Conservation (phyloP, 495 filamentous ascomycete species). For the Aspergillus nidulans region DNA sequence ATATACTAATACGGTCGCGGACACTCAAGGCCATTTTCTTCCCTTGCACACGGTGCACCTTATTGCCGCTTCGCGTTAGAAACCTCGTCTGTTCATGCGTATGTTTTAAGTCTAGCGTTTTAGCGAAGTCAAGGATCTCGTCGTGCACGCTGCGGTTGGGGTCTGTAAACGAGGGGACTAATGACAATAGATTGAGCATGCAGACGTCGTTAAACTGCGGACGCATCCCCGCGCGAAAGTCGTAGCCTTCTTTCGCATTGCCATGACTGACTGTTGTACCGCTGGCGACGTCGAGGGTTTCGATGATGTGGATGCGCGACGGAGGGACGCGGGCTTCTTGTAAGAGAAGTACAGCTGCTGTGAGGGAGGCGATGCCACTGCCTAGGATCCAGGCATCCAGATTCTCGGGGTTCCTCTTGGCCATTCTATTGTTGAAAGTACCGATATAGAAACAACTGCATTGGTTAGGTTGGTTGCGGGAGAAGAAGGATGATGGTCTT, state of each 20-base stretch:
- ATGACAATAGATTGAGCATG: slow-evolving; percentile 31
- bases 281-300: slow-evolving; percentile 25
- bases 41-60: slow-evolving; percentile 4
- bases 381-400: slow-evolving; percentile 33
- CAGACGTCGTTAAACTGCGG: slow-evolving; percentile 34
- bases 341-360: slow-evolving; percentile 39
- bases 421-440: neutral
- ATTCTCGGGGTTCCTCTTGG: slow-evolving; percentile 2
- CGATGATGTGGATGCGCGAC: slow-evolving; percentile 39
- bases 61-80: slow-evolving; percentile 7
- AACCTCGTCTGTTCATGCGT: slow-evolving; percentile 18
- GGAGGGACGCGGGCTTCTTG: slow-evolving; percentile 40
- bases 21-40: slow-evolving; percentile 20
- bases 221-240: slow-evolving; percentile 33
- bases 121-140: slow-evolving; percentile 25
- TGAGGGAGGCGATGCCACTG: slow-evolving; percentile 38
- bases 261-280: slow-evolving; percentile 32
- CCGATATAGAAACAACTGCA: too few relatives aligned
- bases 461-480: too few relatives aligned
- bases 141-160: slow-evolving; percentile 23
- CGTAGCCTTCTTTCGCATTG: slow-evolving; percentile 33
- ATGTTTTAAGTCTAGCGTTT: neutral
- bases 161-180: slow-evolving; percentile 28
- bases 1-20: slow-evolving; percentile 29
- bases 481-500: neutral